phyloP scores from a whole-genome alignment of 306 rosid genomes.

The Malus fusca region DNA sequence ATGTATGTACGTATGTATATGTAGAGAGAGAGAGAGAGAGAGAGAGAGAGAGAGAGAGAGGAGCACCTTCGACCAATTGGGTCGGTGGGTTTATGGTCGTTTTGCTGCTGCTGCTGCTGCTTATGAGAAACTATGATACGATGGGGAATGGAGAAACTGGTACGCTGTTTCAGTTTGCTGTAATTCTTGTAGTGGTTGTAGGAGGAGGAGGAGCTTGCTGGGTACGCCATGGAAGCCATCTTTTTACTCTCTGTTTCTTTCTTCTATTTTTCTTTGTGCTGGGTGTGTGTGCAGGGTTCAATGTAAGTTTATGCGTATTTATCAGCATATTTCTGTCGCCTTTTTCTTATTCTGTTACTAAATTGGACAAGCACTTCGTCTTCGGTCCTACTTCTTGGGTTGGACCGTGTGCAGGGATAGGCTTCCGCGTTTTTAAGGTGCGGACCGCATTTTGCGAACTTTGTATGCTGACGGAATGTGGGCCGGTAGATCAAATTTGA shows the following conservation, averaged over 20 bases:
- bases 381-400: no score
- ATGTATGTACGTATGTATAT: no score
- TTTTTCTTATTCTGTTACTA: not conserved
- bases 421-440: no score
- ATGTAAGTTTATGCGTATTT: not conserved
- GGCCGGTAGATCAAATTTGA: no score
- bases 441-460: no score
- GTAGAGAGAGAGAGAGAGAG: not conserved
- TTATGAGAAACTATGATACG: constrained; percentile 17
- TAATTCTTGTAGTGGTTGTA: not conserved
- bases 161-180: not conserved
- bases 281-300: not conserved
- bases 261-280: not conserved
- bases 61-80: constrained; percentile 51
- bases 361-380: no score
- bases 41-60: not conserved
- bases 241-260: not conserved
- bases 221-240: constrained; percentile 43
- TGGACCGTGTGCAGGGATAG: no score
- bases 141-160: constrained; percentile 9
- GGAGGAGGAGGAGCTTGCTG: constrained; percentile 12
- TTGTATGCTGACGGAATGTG: no score
- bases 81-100: constrained; percentile 14
- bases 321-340: not conserved
- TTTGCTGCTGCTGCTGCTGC: constrained; percentile 6